Conservation (phyloP, 371 early-diverging fungal species). For the Gilbertella persicaria region DNA sequence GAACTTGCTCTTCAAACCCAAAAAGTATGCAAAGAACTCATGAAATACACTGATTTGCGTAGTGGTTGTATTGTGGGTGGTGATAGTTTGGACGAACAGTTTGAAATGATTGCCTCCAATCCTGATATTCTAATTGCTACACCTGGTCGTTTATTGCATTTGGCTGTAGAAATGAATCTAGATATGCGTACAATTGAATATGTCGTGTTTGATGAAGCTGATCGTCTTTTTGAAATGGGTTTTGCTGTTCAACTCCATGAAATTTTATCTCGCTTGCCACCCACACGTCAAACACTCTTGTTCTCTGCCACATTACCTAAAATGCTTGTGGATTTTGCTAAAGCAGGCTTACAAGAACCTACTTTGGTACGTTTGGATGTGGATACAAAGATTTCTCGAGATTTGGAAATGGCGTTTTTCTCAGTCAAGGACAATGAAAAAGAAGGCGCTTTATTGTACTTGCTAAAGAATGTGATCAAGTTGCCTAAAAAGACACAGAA, state of each 20-base stretch:
- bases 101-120: constrained; percentile 85
- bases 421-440: constrained; percentile 80
- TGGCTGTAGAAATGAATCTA: constrained; percentile 93
- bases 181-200: constrained; percentile 89
- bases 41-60: constrained; percentile 90
- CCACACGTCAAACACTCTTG: constrained; percentile 85
- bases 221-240: constrained; percentile 97
- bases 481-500: constrained; percentile 56
- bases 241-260: constrained; percentile 95
- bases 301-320: constrained; percentile 96
- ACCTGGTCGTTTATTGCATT: constrained; percentile 96
- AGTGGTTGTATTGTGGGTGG: constrained; percentile 94
- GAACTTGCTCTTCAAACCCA: constrained; percentile 97
- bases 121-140: constrained; percentile 98
- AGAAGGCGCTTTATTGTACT: constrained; percentile 86
- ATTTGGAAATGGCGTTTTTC: constrained; percentile 93
- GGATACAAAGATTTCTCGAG: constrained; percentile 90
- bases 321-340: constrained; percentile 92
- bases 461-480: constrained; percentile 79
- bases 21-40: constrained; percentile 87
- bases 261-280: constrained; percentile 83
- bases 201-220: constrained; percentile 99
- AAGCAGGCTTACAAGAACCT: constrained; percentile 93
- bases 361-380: constrained; percentile 91
- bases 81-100: constrained; percentile 93